phyloP scores from a whole-genome alignment of 2,329 filamentous ascomycete genomes.

The Epichloe uncinata region DNA sequence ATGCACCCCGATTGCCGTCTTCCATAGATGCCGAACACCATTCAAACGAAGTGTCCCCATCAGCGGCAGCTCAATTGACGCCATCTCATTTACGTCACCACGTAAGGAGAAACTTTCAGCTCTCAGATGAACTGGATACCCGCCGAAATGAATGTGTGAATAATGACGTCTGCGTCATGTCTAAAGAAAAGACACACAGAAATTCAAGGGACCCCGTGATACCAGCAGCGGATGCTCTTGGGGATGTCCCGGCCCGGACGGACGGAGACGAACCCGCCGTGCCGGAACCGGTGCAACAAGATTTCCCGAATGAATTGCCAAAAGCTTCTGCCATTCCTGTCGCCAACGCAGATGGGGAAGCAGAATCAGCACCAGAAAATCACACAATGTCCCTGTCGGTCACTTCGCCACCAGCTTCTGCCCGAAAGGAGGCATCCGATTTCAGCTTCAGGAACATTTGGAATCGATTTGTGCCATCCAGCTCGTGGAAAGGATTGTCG shows the following conservation, averaged over 20 bases:
- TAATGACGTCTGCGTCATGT: neutral
- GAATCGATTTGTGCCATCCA: conserved; percentile 12
- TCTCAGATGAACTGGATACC: neutral
- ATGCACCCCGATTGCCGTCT: neutral
- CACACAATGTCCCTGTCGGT: neutral
- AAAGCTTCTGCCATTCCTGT: neutral
- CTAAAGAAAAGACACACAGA: neutral
- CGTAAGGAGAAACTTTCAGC: neutral
- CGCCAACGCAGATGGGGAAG: neutral
- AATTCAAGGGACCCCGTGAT: too few species aligned
- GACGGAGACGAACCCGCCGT: neutral
- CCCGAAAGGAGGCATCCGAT: conserved; percentile 3
- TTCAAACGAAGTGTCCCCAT: neutral
- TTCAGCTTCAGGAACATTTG: conserved; percentile 13
- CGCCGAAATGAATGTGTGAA: neutral
- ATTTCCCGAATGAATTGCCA: too few species aligned
- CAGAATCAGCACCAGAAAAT: neutral
- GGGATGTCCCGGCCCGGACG: neutral
- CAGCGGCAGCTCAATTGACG: conserved; percentile 1
- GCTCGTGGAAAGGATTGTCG: conserved; percentile 13
- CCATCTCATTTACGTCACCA: neutral
- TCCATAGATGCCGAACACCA: neutral
- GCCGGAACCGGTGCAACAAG: neutral
- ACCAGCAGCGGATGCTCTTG: neutral
- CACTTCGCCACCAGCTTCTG: neutral